Base-by-base conservation (phyloP, 352 stramenopile genomes). In the Phytophthora multivora region DNA sequence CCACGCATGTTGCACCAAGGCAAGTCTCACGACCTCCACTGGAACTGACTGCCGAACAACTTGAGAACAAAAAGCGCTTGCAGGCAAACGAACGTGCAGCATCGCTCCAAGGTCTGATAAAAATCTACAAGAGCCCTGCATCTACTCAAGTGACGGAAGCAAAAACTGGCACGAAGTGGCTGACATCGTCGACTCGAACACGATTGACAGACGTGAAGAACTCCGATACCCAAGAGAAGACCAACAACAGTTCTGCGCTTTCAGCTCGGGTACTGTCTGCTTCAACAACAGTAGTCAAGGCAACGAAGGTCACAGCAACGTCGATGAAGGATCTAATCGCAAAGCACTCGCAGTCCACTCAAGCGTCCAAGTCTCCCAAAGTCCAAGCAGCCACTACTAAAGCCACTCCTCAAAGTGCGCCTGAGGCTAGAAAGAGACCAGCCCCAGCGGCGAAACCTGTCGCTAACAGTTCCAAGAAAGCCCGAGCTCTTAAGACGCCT, bases 301-400 rank as follows among this genome's bases (percentile, higher is more conserved):
- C 31, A 28, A 49, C 36, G 1, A 68, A 60, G 51, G 51, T 66
- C n/a, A 48, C 50, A 38, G 30, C 65, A 9, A 79, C 60, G 7
- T 74, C 74, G 5, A 70, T 83, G 61, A 75, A 71, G 39, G 71
- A 77, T 26, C 58, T 83, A 19, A 43, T 83, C 26, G 41, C 41
- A 3, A 79, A 68, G 38, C 63, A 79, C 50, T 66, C 64, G 28
- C 46, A 55, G 36, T 62, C 51, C 25, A 25, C 38, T 10, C 35
- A 52, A n/a, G 16, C 25, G 12, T 21, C 56, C 10, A 66, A 35
- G 31, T 40, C 46, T 39, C 50, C 18, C 8, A 36, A 46, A 28
- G 47, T 21, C 23, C 39, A 53, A 50, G 35, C 28, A 51, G 2
- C 13, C 28, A 19, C 15, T 16, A 4, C 38, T 7, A 66, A 66